These are phyloP conservation scores for Guadua angustifolia DNA, from an alignment of 176 grass and related monocot genomes.

Conservation along the genomic window DNA sequence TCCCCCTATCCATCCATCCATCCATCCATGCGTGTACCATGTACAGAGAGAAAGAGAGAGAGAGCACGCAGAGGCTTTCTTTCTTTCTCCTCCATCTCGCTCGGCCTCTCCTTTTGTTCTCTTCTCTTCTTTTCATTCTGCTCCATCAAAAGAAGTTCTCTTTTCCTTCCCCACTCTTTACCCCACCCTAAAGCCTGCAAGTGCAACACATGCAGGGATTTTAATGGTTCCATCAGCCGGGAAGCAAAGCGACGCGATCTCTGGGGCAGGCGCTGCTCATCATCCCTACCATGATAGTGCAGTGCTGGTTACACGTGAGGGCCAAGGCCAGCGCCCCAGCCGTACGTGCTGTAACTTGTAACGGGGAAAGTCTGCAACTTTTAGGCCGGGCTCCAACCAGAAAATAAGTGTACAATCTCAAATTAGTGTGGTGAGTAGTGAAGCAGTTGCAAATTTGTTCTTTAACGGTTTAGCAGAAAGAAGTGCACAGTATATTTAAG, in stretches of 20 bases:
- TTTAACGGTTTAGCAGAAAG: neutral
- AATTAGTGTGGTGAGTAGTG: neutral
- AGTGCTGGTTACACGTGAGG: slow-evolving; percentile 45
- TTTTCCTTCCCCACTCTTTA: slow-evolving; percentile 22
- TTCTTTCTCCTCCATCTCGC: neutral
- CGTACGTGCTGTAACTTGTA: neutral
- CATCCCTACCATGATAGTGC: slow-evolving; percentile 43
- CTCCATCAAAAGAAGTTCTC: slow-evolving; percentile 64
- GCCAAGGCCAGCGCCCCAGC: neutral
- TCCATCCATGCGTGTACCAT: slow-evolving; percentile 28
- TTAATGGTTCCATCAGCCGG: slow-evolving; percentile 42
- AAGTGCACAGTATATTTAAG: neutral
- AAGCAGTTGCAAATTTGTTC: neutral
- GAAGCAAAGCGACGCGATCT: slow-evolving; percentile 33
- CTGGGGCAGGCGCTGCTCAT: slow-evolving; percentile 30
- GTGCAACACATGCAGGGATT: slow-evolving; percentile 40
- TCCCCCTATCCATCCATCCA: slow-evolving; percentile 13
- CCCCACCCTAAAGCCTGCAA: slow-evolving; percentile 51
- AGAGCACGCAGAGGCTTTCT: neutral
- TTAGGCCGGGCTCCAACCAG: neutral
- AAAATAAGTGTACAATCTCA: neutral
- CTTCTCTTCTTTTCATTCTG: slow-evolving; percentile 71
- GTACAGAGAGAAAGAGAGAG: neutral
- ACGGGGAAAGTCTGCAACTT: slow-evolving; percentile 2
- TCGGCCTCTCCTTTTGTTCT: slow-evolving; percentile 55